A percentile compares a stretch with the other conserved stretches of the same genome.
Evolutionary conservation across 208 protist species (phyloP).

Genomic region (Phytomonas sp.): DNA sequence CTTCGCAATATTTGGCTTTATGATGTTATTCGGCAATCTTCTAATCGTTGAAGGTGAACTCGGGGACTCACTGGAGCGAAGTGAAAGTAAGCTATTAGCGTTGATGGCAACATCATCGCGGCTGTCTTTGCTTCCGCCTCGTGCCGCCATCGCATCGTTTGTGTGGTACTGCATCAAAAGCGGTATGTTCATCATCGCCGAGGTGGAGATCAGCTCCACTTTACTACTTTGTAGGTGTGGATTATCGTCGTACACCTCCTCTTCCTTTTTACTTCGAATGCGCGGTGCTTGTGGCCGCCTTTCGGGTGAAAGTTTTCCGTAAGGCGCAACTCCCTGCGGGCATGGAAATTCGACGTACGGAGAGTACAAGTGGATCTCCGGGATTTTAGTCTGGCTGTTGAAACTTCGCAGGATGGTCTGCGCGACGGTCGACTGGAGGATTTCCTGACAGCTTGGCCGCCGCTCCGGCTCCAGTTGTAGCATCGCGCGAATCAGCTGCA

Average conservation of each 20-base stretch:
- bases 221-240: slow-evolving; percentile 15
- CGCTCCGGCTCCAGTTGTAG: slow-evolving; percentile 50
- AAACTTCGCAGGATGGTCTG: slow-evolving; percentile 69
- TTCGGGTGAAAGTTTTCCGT: not conserved
- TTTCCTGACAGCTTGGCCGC: slow-evolving; percentile 70
- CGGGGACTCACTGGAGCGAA: not conserved
- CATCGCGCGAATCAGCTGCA: slow-evolving; percentile 69
- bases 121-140: slow-evolving; percentile 6
- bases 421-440: slow-evolving; percentile 61
- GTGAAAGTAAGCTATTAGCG: not conserved
- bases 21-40: not conserved
- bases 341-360: slow-evolving; percentile 2
- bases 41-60: not conserved
- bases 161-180: not conserved
- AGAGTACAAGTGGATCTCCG: slow-evolving; percentile 1
- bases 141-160: slow-evolving; percentile 3
- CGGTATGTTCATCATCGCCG: slow-evolving; percentile 15
- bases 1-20: not conserved
- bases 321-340: not conserved
- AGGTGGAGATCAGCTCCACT: slow-evolving; percentile 33
- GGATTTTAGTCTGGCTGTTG: slow-evolving; percentile 24
- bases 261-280: not conserved
- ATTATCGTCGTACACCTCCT: slow-evolving; percentile 2
- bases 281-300: not conserved
- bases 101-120: not conserved